phyloP scores from a whole-genome alignment of 495 filamentous ascomycete genomes.

The Penicilliopsis zonata region DNA sequence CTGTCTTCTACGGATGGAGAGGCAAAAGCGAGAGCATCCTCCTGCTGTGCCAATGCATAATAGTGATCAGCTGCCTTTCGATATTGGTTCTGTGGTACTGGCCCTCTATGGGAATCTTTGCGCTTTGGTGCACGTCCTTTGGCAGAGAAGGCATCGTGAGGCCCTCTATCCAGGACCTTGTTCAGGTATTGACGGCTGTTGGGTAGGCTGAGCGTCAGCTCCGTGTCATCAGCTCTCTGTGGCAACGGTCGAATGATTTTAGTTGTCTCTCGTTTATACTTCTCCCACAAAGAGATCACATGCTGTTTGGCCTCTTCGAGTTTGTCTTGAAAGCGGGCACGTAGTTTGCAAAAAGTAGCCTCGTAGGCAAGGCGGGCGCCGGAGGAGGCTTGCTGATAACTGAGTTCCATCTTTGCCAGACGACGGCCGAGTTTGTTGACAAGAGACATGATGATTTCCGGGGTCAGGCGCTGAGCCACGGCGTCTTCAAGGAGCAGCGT shows the following conservation, averaged over 20 bases:
- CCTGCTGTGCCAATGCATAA: too few species aligned
- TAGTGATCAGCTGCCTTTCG: too few species aligned
- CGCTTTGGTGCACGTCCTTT: neutral
- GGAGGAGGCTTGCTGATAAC: constrained; percentile 8
- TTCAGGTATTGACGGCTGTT: constrained; percentile 32
- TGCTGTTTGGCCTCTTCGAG: constrained; percentile 15
- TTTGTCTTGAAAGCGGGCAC: constrained; percentile 11
- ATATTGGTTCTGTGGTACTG: too few species aligned
- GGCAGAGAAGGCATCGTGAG: too few species aligned
- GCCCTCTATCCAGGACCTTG: constrained; percentile 12
- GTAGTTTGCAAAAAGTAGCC: constrained; percentile 8
- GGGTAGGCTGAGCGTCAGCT: constrained; percentile 25
- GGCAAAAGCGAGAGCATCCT: too few species aligned
- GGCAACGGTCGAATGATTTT: constrained; percentile 27
- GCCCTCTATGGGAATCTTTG: neutral
- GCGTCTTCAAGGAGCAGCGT: constrained; percentile 28
- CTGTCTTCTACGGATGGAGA: too few species aligned
- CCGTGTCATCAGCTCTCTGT: constrained; percentile 11
- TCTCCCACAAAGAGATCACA: constrained; percentile 16
- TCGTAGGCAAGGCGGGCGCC: constrained; percentile 4
- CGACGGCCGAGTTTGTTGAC: constrained; percentile 48
- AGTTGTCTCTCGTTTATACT: constrained; percentile 14
- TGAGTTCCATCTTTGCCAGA: constrained; percentile 43
- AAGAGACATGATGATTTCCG: constrained; percentile 22
- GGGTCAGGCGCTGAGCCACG: too few species aligned